Evolutionary conservation across 805 yeast genomes (phyloP), one percentile per base, ranked within the genome.

Genomic region (Hermanozyma aechmeae): DNA sequence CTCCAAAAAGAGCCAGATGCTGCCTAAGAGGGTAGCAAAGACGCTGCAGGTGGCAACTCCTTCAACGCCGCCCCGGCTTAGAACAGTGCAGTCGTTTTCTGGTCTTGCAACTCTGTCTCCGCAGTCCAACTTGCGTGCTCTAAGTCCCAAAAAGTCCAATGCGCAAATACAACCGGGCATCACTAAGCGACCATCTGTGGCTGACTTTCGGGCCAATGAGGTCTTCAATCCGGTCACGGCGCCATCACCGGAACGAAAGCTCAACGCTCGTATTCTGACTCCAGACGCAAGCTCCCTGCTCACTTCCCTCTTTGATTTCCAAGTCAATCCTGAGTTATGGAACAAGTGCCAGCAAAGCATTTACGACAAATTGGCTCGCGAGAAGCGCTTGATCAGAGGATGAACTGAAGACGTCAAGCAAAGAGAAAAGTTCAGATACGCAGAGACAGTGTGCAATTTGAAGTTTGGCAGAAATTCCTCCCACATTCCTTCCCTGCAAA

Each of bases 291-390:
- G 21, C 13, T 4, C 20, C 4, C 22, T 17, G 28, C 28, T 18
- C 15, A 13, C 16, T 5, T 16, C 20, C 12, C 27, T 22, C 14
- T 25, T 15, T 12, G 27, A 25, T 2, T 16, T 20, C 6, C 39
- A 35, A 15, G 12, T 34, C 12, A 27, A 35, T 16, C 22, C 33
- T 13, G 56, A 51, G 9, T 19, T 50, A 10, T 51, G 48, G 37
- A 50, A 48, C 12, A 54, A 53, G 35, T 56, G 60, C 35, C 42
- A 40, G 30, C n/a, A 11, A 3, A 57, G 58, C 2, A 46, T 56
- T 4, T 25, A 33, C 15, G 51, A 47, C 12, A 46, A 46, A 32
- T 33, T 56, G 11, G 34, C 33, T 16, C 25, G 28, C 18, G 58
- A 48, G 33, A 35, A n/a, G n/a, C n/a, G n/a, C n/a, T n/a, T n/a